Percentiles rank a stretch among this genome's conserved stretches.
These are phyloP conservation scores for Schizochytrium sp. DNA, from an alignment of 108 stramenopile genomes.

Conservation along the genomic window DNA sequence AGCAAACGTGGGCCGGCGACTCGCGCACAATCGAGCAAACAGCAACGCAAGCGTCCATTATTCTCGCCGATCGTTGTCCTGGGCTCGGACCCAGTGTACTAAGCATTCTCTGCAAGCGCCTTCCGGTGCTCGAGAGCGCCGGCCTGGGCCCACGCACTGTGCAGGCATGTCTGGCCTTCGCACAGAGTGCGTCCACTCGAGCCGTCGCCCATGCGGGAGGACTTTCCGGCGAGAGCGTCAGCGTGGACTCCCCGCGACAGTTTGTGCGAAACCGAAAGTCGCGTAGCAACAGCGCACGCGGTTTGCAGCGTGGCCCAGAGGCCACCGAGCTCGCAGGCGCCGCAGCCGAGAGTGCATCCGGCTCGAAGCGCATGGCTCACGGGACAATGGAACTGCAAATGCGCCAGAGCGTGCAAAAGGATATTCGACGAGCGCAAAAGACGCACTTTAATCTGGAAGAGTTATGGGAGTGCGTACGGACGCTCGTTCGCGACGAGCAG, in stretches of 20 bases:
- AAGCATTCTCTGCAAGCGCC: not conserved
- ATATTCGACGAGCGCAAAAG: not conserved
- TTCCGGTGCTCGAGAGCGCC: not conserved
- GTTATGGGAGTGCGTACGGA: not conserved
- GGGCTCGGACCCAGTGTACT: not conserved
- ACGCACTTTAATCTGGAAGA: not conserved
- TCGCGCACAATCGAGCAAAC: not conserved
- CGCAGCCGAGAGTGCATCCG: not conserved
- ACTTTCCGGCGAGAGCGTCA: not conserved
- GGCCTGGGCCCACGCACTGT: not conserved
- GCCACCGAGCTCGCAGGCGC: not conserved
- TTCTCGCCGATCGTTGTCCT: not conserved
- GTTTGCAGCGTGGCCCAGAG: not conserved
- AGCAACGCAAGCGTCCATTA: not conserved
- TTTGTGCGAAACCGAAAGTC: not conserved
- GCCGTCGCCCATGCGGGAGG: too few species aligned
- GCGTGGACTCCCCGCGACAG: not conserved
- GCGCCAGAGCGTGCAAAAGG: not conserved
- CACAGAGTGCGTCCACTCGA: not conserved
- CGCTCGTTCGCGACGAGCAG: too few species aligned
- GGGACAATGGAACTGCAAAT: not conserved
- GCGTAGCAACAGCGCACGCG: not conserved
- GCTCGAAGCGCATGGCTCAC: not conserved
- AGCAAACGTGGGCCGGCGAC: not conserved
- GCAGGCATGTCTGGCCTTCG: not conserved